Evolutionary conservation across 2,329 filamentous ascomycete species (phyloP).

Genomic region (Trichoderma simmonsii): DNA sequence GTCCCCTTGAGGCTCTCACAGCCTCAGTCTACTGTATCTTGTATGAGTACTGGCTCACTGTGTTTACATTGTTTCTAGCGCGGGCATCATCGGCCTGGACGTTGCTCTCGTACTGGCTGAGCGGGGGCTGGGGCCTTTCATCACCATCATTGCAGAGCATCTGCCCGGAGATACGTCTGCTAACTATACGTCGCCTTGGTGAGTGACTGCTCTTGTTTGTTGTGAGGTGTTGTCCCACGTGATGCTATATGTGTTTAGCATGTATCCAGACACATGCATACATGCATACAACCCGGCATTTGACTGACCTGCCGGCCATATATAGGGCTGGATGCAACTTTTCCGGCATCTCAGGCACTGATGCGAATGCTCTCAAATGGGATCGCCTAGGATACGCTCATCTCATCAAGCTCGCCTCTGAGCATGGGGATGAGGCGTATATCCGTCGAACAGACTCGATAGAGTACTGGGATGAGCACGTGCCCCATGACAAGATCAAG

Average conservation of each 20-base stretch:
- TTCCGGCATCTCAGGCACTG: slow-evolving; percentile 41
- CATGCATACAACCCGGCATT: background rate
- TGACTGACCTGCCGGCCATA: background rate
- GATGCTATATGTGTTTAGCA: background rate
- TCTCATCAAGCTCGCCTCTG: slow-evolving; percentile 34
- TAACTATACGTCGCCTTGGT: slow-evolving; percentile 43
- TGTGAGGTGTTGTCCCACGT: background rate
- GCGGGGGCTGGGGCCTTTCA: slow-evolving; percentile 32
- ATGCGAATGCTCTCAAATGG: slow-evolving; percentile 41
- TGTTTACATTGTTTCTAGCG: slow-evolving; percentile 24
- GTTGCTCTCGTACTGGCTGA: slow-evolving; percentile 36
- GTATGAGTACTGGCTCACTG: background rate
- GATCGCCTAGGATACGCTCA: slow-evolving; percentile 40
- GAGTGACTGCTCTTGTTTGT: background rate
- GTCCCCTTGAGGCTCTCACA: background rate
- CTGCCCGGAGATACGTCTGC: slow-evolving; percentile 39
- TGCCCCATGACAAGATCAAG: slow-evolving; percentile 39
- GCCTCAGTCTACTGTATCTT: background rate
- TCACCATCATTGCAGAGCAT: slow-evolving; percentile 40
- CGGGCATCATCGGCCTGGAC: slow-evolving; percentile 40
- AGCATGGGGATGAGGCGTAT: slow-evolving; percentile 31
- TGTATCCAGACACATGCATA: background rate
- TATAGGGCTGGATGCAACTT: slow-evolving; percentile 43
- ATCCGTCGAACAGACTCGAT: slow-evolving; percentile 37
- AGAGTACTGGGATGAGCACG: slow-evolving; percentile 41